Conservation (phyloP, 1,139 yeast species). For the Kodamaea arcana region DNA sequence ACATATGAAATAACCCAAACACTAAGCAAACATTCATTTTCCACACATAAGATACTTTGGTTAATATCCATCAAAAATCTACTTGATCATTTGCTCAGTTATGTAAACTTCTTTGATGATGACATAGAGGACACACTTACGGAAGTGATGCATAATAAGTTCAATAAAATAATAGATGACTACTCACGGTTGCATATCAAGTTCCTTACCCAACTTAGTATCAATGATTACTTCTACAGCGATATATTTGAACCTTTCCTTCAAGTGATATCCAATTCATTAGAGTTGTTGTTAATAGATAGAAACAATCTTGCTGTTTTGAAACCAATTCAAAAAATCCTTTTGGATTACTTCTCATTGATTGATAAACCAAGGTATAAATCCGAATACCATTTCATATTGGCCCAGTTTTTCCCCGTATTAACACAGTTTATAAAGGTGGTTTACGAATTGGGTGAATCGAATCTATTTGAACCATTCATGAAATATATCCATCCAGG, state of each 20-base stretch:
- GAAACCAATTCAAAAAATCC: constrained; percentile 8
- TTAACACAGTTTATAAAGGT: constrained; percentile 20
- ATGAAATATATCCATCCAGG: constrained; percentile 14
- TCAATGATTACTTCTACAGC: constrained; percentile 5
- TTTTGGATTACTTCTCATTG: constrained; percentile 6
- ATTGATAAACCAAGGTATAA: constrained; percentile 5
- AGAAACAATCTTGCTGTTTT: constrained; percentile 10
- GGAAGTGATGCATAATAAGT: constrained; percentile 5
- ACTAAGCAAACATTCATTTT: constrained; percentile 12
- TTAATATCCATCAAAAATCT: constrained; percentile 14
- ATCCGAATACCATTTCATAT: constrained; percentile 1
- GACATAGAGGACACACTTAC: constrained; percentile 5
- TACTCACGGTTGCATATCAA: constrained; percentile 2
- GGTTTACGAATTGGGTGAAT: constrained; percentile 23
- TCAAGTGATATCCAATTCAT: constrained; percentile 9
- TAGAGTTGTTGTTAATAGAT: constrained; percentile 16
- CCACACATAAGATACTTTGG: constrained; percentile 20
- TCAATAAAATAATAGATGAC: constrained; percentile 6
- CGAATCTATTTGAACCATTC: constrained; percentile 17
- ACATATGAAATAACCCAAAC: constrained; percentile 14
- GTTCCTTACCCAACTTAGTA: constrained; percentile 3
- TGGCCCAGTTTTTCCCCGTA: constrained; percentile 14
- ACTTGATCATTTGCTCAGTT: constrained; percentile 10
- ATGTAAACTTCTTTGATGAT: constrained; percentile 9
- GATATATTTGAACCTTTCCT: constrained; percentile 9